phyloP scores from a whole-genome alignment of 2,329 filamentous ascomycete species.

The Akanthomyces uredinophilus region DNA sequence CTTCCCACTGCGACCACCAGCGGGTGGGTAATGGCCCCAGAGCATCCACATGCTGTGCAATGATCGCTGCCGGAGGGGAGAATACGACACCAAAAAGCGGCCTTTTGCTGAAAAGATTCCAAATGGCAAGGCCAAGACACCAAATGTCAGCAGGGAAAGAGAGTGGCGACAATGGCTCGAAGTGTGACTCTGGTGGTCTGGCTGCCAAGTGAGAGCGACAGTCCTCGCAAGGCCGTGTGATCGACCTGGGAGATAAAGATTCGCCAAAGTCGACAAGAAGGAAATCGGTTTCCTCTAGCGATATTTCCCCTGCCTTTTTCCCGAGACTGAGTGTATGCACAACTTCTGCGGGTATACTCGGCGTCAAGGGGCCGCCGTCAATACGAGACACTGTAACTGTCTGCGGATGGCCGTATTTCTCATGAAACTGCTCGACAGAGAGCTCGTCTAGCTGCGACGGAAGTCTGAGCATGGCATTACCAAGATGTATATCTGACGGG shows the following conservation, averaged over 20 bases:
- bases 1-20: constrained; percentile 16
- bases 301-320: background rate
- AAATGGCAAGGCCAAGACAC: constrained; percentile 19
- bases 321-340: background rate
- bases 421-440: constrained; percentile 27
- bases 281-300: background rate
- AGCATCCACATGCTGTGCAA: constrained; percentile 22
- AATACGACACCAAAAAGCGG: constrained; percentile 19
- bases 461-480: constrained; percentile 19
- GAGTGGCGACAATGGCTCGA: constrained; percentile 5
- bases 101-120: constrained; percentile 22
- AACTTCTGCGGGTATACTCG: background rate
- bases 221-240: constrained; percentile 21
- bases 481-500: constrained; percentile 23
- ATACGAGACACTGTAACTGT: constrained; percentile 22
- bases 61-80: constrained; percentile 18
- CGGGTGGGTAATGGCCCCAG: constrained; percentile 17
- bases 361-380: constrained; percentile 16
- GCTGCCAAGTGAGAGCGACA: constrained; percentile 18
- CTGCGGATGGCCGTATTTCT: constrained; percentile 26
- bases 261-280: constrained; percentile 32
- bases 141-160: constrained; percentile 20
- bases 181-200: constrained; percentile 10
- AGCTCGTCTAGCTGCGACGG: constrained; percentile 21
- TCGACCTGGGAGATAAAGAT: constrained; percentile 22